phyloP scores from a whole-genome alignment of 164 flowering plant genomes.

The Vitis rotundifolia region DNA sequence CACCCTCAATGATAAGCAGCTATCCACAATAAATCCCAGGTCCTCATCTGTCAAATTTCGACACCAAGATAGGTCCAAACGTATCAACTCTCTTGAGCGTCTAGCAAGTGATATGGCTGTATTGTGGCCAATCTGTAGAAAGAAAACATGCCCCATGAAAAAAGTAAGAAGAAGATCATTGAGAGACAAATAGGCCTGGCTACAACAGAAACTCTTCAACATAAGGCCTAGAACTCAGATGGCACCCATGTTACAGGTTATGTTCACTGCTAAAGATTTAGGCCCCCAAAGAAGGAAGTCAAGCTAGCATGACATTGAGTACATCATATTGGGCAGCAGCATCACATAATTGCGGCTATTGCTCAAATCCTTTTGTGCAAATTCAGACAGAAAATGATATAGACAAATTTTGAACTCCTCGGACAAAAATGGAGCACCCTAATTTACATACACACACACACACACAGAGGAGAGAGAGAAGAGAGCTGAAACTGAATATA shows the following conservation, averaged over 20 bases:
- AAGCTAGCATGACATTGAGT: too few relatives aligned
- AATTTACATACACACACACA: too few relatives aligned
- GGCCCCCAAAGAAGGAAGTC: too few relatives aligned
- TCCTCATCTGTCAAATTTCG: conserved; percentile 68
- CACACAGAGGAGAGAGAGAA: neutral
- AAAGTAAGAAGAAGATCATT: neutral
- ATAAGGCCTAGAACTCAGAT: neutral
- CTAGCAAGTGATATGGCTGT: conserved; percentile 69
- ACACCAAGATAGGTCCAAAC: conserved; percentile 81
- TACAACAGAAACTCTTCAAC: neutral
- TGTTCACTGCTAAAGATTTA: too few relatives aligned
- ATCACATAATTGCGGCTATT: too few relatives aligned
- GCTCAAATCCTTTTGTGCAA: too few relatives aligned
- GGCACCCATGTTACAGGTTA: neutral
- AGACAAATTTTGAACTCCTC: too few relatives aligned
- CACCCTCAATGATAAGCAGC: conserved; percentile 55
- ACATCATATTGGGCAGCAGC: too few relatives aligned
- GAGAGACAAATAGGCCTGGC: neutral
- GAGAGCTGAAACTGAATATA: neutral
- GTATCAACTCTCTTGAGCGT: conserved; percentile 42
- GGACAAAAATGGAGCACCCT: neutral
- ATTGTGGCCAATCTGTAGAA: conserved; percentile 55
- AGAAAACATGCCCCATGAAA: neutral
- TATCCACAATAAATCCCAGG: conserved; percentile 80
- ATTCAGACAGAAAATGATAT: too few relatives aligned